Conservation (phyloP, 2,329 filamentous ascomycete species). For the Ophiostoma sp. region DNA sequence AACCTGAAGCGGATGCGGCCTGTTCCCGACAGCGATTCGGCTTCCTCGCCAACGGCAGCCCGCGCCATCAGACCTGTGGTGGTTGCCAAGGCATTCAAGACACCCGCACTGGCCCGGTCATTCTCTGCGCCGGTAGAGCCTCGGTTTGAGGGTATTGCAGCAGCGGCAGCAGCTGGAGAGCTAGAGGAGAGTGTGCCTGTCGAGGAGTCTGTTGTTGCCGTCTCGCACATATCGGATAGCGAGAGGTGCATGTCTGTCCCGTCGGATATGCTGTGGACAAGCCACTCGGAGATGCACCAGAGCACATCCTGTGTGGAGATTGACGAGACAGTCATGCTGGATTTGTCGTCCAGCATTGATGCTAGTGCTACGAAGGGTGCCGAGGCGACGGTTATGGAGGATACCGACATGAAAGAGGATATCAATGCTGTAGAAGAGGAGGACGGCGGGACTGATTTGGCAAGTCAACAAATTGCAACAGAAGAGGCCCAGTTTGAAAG, state of each 20-base stretch:
- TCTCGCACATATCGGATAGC: not conserved
- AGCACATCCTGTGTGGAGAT: not conserved
- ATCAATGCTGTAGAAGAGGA: not conserved
- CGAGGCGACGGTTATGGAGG: not conserved
- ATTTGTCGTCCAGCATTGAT: not conserved
- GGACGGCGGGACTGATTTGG: not conserved
- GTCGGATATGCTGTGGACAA: not conserved
- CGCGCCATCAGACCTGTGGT: slow-evolving; percentile 7
- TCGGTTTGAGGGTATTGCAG: not conserved
- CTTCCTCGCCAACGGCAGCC: slow-evolving; percentile 19
- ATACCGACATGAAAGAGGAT: not conserved
- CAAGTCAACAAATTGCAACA: not conserved
- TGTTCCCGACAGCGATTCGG: not conserved
- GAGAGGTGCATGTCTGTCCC: not conserved
- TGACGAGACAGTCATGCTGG: not conserved
- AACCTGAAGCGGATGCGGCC: slow-evolving; percentile 24
- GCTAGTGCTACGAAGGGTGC: not conserved
- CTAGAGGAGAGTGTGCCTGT: not conserved
- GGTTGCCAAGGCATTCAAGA: slow-evolving; percentile 5
- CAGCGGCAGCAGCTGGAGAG: not conserved
- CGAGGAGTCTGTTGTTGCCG: not conserved
- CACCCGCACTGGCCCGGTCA: not conserved
- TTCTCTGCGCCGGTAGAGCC: slow-evolving; percentile 8
- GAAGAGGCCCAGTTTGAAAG: not conserved
- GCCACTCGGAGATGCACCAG: not conserved